Base-by-base conservation (phyloP, 164 flowering plant species). In the Berberis vulgaris region DNA sequence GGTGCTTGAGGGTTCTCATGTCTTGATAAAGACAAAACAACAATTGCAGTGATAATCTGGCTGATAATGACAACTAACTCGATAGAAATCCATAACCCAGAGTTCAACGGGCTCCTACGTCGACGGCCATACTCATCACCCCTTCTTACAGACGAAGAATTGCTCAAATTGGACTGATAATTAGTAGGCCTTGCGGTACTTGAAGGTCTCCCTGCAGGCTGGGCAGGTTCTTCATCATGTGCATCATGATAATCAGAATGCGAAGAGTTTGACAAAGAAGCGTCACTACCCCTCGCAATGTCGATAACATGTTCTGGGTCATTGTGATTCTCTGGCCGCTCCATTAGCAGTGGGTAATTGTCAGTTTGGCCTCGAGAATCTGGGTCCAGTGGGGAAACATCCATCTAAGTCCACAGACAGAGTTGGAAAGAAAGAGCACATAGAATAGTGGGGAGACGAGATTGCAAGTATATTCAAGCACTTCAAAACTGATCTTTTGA, bases 51-150 rank as follows among this genome's bases (percentile, higher is more conserved):
- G 71, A 82, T 72, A 64, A 90, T 86, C 74, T 90, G 96, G 65
- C 84, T 66, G 55, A 85, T 63, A 44, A 86, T 83, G 44, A 89
- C 77, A 42, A 80, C 67, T 43, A 85, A 69, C 73, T 89, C 97
- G 71, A 88, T 70, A 7, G 86, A 84, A 69, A 89, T 83, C 98
- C 98, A 92, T 62, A 88, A 65, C 46, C 83, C 88, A 54, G 95
- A 85, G 76, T 83, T 84, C 61, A 88, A 69, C 1, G 91, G 98
- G 74, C 91, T 92, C 76, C 94, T 77, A 6, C 71, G 77, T 5
- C 80, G 91, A 57, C 81, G 90, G 57, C 76, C 80, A 64, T 73
- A 69, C 26, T 80, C 79, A 45, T 88, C 90, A 67, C 79, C 69
- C 71, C 96, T 81, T 54, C 96, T 82, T 45, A 60, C 41, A 6